These are phyloP conservation scores for Rhizopogon rudus DNA, from an alignment of 768 basidiomycete genomes.

Conservation along the genomic window DNA sequence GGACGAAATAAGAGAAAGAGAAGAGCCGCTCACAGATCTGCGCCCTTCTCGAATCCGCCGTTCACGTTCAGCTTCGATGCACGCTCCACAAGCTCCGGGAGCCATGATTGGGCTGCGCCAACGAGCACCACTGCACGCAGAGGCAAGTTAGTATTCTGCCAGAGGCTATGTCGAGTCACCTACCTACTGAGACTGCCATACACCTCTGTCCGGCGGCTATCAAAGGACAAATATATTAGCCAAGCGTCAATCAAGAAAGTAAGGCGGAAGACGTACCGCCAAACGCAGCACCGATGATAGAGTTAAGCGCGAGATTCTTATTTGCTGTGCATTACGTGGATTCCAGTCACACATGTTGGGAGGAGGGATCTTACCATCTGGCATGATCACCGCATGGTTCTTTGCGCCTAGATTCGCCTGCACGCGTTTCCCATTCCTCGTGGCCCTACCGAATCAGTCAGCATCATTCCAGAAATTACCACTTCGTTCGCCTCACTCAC, in stretches of 20 bases:
- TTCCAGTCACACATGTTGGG: background rate
- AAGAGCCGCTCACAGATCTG: slow-evolving; percentile 60
- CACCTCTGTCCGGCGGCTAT: slow-evolving; percentile 93
- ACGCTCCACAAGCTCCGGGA: slow-evolving; percentile 81
- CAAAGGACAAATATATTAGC: slow-evolving; percentile 15
- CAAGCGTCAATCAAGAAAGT: slow-evolving; percentile 12
- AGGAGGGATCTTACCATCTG: slow-evolving; percentile 60
- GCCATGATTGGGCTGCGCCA: slow-evolving; percentile 73
- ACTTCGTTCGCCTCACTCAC: slow-evolving; percentile 26
- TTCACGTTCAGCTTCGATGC: slow-evolving; percentile 76
- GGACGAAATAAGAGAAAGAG: background rate
- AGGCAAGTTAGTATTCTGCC: background rate
- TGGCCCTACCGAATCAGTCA: slow-evolving; percentile 49
- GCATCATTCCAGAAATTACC: slow-evolving; percentile 1
- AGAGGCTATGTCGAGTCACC: slow-evolving; percentile 14
- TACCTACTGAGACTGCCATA: slow-evolving; percentile 93
- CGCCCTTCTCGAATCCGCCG: slow-evolving; percentile 84
- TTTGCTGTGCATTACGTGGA: slow-evolving; percentile 52
- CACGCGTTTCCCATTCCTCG: slow-evolving; percentile 83
- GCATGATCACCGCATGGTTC: slow-evolving; percentile 92
- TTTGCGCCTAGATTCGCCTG: slow-evolving; percentile 94
- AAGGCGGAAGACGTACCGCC: slow-evolving; percentile 48
- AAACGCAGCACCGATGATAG: slow-evolving; percentile 90
- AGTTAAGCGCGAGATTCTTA: slow-evolving; percentile 87
- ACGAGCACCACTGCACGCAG: slow-evolving; percentile 62